Percentiles rank a stretch among this genome's conserved stretches.
These are phyloP conservation scores for Coniochaeta sp. DNA, from an alignment of 2,329 filamentous ascomycete genomes.

Conservation along the genomic window DNA sequence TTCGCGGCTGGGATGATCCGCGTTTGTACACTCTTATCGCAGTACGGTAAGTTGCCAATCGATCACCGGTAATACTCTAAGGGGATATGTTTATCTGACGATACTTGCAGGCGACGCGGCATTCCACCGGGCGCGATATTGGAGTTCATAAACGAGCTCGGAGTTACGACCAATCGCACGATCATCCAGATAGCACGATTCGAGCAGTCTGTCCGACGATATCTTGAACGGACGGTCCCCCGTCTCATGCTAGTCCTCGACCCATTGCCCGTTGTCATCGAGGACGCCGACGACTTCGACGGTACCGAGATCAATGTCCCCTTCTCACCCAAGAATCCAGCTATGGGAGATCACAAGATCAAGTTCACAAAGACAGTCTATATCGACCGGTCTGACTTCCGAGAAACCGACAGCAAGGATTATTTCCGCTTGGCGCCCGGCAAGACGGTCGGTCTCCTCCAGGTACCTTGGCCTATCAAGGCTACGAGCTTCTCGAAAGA, in stretches of 20 bases:
- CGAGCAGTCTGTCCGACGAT: conserved; percentile 76
- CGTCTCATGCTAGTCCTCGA: conserved; percentile 86
- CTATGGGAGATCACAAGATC: conserved; percentile 24
- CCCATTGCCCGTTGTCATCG: conserved; percentile 74
- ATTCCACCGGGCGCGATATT: conserved; percentile 84
- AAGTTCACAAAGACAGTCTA: conserved; percentile 57
- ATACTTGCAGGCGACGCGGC: conserved; percentile 58
- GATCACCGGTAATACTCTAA: too few species aligned
- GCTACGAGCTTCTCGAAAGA: conserved; percentile 59
- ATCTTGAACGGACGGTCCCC: conserved; percentile 82
- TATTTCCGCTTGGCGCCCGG: conserved; percentile 66
- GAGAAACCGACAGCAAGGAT: conserved; percentile 56
- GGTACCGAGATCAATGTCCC: conserved; percentile 52
- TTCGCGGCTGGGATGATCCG: conserved; percentile 87
- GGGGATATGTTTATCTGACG: too few species aligned
- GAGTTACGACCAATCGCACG: conserved; percentile 75
- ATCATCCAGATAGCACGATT: conserved; percentile 78
- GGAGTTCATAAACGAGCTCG: conserved; percentile 84
- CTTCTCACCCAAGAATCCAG: conserved; percentile 40
- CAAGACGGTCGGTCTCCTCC: conserved; percentile 60
- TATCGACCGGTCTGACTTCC: conserved; percentile 65
- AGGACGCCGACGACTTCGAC: conserved; percentile 66
- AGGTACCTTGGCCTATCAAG: conserved; percentile 56
- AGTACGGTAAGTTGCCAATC: conserved; percentile 30
- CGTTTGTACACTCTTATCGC: conserved; percentile 82